A percentile compares a stretch with the other conserved stretches of the same genome.
Evolutionary conservation across 1,139 yeast genomes (phyloP).

Genomic region (Spathaspora sp.): DNA sequence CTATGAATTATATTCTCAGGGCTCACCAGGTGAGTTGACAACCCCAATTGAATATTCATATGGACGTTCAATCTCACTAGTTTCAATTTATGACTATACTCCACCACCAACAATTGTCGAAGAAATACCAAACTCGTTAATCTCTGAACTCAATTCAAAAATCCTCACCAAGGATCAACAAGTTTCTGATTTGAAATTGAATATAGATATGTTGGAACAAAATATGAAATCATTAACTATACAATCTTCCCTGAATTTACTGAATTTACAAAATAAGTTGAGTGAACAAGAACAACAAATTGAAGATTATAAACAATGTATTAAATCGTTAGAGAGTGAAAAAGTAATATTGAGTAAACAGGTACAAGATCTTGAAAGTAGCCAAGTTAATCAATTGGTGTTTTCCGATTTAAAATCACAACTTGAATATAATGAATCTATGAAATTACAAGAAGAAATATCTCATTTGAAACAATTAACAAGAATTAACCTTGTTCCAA

Average conservation of each 20-base stretch:
- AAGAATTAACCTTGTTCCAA: neutral
- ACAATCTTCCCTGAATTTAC: slow-evolving; percentile 19
- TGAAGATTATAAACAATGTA: slow-evolving; percentile 8
- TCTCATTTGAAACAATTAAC: slow-evolving; percentile 30
- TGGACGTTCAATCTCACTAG: neutral
- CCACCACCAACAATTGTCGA: neutral
- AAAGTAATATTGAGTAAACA: slow-evolving; percentile 19
- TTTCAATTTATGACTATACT: neutral
- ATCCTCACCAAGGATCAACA: slow-evolving; percentile 31
- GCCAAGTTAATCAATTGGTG: neutral
- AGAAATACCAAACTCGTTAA: neutral
- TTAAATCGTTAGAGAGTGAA: slow-evolving; percentile 16
- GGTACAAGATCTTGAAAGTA: slow-evolving; percentile 12
- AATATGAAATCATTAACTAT: slow-evolving; percentile 35
- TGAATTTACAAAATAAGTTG: slow-evolving; percentile 22
- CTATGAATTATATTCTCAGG: neutral
- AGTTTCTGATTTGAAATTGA: slow-evolving; percentile 39
- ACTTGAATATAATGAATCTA: slow-evolving; percentile 28
- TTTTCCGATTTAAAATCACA: slow-evolving; percentile 27
- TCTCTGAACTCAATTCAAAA: slow-evolving; percentile 4
- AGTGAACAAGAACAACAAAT: slow-evolving; percentile 16
- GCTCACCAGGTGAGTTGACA: neutral
- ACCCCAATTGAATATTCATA: neutral
- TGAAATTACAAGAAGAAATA: slow-evolving; percentile 38
- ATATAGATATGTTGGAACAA: slow-evolving; percentile 40